These are phyloP conservation scores for Candida buenavistaensis DNA, from an alignment of 1,139 yeast genomes.

Conservation along the genomic window DNA sequence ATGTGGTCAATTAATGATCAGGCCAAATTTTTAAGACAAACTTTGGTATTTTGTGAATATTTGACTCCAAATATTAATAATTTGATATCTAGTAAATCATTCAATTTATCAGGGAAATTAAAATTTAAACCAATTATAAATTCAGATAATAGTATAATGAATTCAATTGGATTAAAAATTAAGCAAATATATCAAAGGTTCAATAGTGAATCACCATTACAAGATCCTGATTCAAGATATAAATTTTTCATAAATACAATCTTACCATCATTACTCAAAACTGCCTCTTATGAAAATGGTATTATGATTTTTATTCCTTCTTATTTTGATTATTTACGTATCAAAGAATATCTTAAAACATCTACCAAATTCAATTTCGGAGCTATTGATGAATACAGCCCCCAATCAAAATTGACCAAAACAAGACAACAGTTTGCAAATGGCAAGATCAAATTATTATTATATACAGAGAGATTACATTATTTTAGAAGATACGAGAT, in stretches of 20 bases:
- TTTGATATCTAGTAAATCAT: constrained; percentile 55
- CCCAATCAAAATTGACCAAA: constrained; percentile 67
- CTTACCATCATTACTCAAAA: constrained; percentile 66
- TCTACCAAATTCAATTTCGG: constrained; percentile 63
- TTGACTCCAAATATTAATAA: constrained; percentile 80
- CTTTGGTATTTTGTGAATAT: constrained; percentile 70
- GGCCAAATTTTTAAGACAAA: constrained; percentile 73
- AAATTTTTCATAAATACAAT: constrained; percentile 73
- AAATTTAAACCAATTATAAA: constrained; percentile 48
- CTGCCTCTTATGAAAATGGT: constrained; percentile 66
- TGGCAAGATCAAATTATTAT: constrained; percentile 68
- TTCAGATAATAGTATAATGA: constrained; percentile 44
- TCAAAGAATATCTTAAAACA: constrained; percentile 68
- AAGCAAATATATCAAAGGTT: constrained; percentile 76
- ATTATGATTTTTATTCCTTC: constrained; percentile 79
- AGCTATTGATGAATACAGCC: constrained; percentile 79
- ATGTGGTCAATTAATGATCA: constrained; percentile 92
- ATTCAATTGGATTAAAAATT: constrained; percentile 56
- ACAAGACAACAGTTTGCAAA: constrained; percentile 66
- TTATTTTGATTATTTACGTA: constrained; percentile 80
- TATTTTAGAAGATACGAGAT: constrained; percentile 85
- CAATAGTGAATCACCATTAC: constrained; percentile 54
- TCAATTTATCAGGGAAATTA: constrained; percentile 65
- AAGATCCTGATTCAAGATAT: constrained; percentile 80
- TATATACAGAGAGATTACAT: constrained; percentile 92